phyloP scores from a whole-genome alignment of 768 basidiomycete species.

The Peribolospora baueri region DNA sequence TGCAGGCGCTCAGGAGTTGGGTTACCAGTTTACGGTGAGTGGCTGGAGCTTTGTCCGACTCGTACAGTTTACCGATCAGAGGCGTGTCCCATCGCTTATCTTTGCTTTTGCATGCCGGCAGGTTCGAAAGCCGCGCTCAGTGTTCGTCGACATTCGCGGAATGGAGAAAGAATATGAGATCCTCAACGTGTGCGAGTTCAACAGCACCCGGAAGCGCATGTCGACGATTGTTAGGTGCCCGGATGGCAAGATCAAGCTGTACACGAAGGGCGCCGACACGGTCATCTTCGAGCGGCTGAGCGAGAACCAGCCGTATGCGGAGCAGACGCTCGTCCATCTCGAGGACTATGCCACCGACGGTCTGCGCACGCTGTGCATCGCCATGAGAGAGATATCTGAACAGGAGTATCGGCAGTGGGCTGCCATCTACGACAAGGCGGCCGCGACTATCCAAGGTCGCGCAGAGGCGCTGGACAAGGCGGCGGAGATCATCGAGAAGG shows the following conservation, averaged over 20 bases:
- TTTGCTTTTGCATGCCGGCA: conserved; percentile 17
- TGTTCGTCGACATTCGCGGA: conserved; percentile 62
- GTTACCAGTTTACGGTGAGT: conserved; percentile 80
- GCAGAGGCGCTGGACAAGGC: conserved; percentile 83
- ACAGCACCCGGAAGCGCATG: conserved; percentile 93
- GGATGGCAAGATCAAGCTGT: conserved; percentile 76
- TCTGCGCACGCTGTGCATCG: conserved; percentile 82
- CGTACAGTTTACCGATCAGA: not conserved
- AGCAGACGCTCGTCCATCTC: conserved; percentile 65
- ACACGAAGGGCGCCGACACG: conserved; percentile 92
- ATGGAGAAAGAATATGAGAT: conserved; percentile 57
- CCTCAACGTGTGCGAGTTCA: conserved; percentile 95
- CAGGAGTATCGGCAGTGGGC: conserved; percentile 80
- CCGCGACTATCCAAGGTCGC: conserved; percentile 81
- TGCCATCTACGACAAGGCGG: conserved; percentile 67
- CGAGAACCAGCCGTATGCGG: conserved; percentile 50
- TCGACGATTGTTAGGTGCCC: conserved; percentile 73
- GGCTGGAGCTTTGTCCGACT: not conserved
- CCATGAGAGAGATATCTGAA: conserved; percentile 73
- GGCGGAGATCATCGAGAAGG: conserved; percentile 86
- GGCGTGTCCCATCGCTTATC: too few species aligned
- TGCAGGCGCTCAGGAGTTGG: conserved; percentile 69
- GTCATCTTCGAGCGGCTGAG: conserved; percentile 85
- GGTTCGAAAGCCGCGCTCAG: conserved; percentile 89
- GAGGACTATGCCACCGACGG: conserved; percentile 99